Conservation (phyloP, 148 eudicot species). For the Salicornia ramosissima region DNA sequence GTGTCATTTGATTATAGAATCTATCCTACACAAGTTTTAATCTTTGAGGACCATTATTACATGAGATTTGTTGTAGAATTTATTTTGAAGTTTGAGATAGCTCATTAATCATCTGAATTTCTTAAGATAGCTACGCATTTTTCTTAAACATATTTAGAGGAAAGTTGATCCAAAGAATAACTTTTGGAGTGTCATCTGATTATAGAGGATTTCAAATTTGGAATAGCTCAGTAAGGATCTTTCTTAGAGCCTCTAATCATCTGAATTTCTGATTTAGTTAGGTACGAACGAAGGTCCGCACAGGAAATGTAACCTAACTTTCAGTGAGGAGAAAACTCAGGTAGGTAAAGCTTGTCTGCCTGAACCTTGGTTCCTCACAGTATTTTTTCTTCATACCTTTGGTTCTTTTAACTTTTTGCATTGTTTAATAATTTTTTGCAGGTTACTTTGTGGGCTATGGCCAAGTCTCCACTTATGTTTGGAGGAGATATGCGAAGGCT, state of each 20-base stretch:
- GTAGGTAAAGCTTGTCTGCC: constrained; percentile 28
- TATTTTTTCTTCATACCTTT: not conserved
- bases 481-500: constrained; percentile 94
- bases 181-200: no score
- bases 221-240: not conserved
- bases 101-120: not conserved
- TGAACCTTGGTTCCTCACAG: not conserved
- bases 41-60: not conserved
- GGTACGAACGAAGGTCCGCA: constrained; percentile 81
- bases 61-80: no score
- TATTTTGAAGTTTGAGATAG: not conserved
- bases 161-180: no score
- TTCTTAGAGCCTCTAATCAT: constrained; percentile 2
- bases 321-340: constrained; percentile 81
- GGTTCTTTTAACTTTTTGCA: not conserved
- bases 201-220: not conserved
- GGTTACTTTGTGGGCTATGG: constrained; percentile 97
- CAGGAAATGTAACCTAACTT: constrained; percentile 51
- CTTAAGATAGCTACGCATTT: constrained; percentile 46
- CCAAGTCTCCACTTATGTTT: constrained; percentile 91
- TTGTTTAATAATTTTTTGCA: constrained; percentile 25
- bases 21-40: not conserved
- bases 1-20: not conserved
- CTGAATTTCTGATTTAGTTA: constrained; percentile 21
- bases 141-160: no score